phyloP scores from a whole-genome alignment of 371 early-diverging fungal genomes.

The Entomophthora muscae region DNA sequence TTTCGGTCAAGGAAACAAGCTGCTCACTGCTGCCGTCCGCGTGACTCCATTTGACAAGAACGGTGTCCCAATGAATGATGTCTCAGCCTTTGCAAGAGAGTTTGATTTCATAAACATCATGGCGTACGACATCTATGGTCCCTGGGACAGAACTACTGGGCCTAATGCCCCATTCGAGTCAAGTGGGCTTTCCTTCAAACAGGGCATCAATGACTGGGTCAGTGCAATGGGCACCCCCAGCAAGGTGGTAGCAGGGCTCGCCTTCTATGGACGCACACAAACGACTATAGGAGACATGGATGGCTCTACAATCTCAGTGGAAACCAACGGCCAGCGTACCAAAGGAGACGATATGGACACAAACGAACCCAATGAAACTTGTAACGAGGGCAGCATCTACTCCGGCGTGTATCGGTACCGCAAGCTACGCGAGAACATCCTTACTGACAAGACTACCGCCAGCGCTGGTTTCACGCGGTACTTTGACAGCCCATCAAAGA shows the following conservation, averaged over 20 bases:
- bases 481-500: constrained; percentile 37
- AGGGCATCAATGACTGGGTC: constrained; percentile 25
- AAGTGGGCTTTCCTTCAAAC: constrained; percentile 18
- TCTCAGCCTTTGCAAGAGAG: constrained; percentile 32
- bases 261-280: constrained; percentile 47
- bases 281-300: constrained; percentile 29
- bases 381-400: constrained; percentile 19
- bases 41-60: constrained; percentile 33
- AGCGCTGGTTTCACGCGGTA: constrained; percentile 16
- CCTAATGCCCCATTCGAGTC: constrained; percentile 46
- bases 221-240: constrained; percentile 33
- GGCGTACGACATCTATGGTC: constrained; percentile 36
- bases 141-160: constrained; percentile 29
- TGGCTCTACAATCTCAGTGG: too few species aligned
- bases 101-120: constrained; percentile 48
- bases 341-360: constrained; percentile 20
- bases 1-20: constrained; percentile 30
- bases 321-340: constrained; percentile 13
- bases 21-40: constrained; percentile 35
- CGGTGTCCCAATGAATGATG: constrained; percentile 32
- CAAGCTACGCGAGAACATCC: constrained; percentile 31
- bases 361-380: constrained; percentile 23
- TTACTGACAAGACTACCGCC: constrained; percentile 21
- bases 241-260: constrained; percentile 38
- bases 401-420: constrained; percentile 43